Conservation (phyloP, 345 rosid species). For the Linum usitatissimum region DNA sequence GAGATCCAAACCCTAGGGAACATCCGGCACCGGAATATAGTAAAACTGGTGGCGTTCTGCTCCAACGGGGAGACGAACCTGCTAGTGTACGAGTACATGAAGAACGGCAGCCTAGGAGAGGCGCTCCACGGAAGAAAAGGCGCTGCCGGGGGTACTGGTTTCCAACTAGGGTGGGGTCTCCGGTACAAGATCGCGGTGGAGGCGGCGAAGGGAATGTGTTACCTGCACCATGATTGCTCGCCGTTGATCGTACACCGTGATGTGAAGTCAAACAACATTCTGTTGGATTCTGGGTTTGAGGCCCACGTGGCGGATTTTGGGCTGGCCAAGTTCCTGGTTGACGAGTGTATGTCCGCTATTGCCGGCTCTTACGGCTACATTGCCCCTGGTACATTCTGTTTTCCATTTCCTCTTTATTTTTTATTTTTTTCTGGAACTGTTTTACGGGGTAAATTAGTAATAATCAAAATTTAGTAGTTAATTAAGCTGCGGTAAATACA, state of each 20-base stretch:
- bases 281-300: constrained; percentile 71
- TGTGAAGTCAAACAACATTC: constrained; percentile 84
- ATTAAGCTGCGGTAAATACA: too few relatives aligned
- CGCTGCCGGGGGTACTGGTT: constrained; percentile 7
- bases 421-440: not conserved
- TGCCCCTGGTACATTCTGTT: constrained; percentile 69
- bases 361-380: constrained; percentile 96
- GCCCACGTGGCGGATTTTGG: constrained; percentile 98
- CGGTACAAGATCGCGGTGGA: constrained; percentile 78
- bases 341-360: constrained; percentile 89
- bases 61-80: constrained; percentile 74
- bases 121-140: constrained; percentile 78
- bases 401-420: not conserved
- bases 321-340: constrained; percentile 74
- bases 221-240: constrained; percentile 88
- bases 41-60: constrained; percentile 71
- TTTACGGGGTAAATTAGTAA: too few relatives aligned
- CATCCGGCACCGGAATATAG: constrained; percentile 87
- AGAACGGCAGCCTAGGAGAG: constrained; percentile 89
- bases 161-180: constrained; percentile 48
- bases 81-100: constrained; percentile 89
- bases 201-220: constrained; percentile 87
- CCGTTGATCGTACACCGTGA: constrained; percentile 86
- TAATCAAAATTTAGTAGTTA: too few relatives aligned
- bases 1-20: constrained; percentile 80